Conservation (phyloP, 805 yeast genomes). For the Blastobotrys americana region DNA sequence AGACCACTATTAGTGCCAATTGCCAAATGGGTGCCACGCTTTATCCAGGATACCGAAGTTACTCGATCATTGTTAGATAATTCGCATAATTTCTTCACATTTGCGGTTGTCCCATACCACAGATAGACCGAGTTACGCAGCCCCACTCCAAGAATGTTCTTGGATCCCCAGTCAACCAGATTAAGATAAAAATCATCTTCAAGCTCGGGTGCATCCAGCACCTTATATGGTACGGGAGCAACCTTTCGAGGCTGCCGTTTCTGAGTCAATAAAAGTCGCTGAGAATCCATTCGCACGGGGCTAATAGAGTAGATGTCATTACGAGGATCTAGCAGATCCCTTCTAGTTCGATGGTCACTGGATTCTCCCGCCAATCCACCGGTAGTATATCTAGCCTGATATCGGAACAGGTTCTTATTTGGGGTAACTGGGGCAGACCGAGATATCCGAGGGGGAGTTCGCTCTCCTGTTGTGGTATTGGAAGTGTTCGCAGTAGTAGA, state of each 20-base stretch:
- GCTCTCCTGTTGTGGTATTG: background rate
- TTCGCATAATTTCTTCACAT: constrained; percentile 74
- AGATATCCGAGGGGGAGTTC: constrained; percentile 15
- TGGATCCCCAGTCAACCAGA: constrained; percentile 91
- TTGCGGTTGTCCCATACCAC: constrained; percentile 83
- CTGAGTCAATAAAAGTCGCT: constrained; percentile 70
- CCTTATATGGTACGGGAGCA: constrained; percentile 82
- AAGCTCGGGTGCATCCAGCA: constrained; percentile 90
- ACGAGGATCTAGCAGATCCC: constrained; percentile 43
- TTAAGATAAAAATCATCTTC: constrained; percentile 92
- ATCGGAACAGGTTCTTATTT: constrained; percentile 42
- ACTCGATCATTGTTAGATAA: constrained; percentile 57
- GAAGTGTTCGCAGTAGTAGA: constrained; percentile 7
- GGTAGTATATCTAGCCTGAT: constrained; percentile 13
- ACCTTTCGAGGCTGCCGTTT: constrained; percentile 71
- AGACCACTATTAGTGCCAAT: constrained; percentile 81
- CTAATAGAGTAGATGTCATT: constrained; percentile 73
- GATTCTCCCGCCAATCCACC: background rate
- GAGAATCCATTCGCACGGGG: constrained; percentile 86
- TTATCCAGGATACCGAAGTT: constrained; percentile 88
- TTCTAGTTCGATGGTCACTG: constrained; percentile 1
- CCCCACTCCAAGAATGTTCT: constrained; percentile 84
- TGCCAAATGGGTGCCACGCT: constrained; percentile 89
- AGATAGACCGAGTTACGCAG: constrained; percentile 79
- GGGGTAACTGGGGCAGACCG: constrained; percentile 30